Evolutionary conservation across 176 grass and related monocot genomes (phyloP).

Genomic region (Rhynchospora pubera): DNA sequence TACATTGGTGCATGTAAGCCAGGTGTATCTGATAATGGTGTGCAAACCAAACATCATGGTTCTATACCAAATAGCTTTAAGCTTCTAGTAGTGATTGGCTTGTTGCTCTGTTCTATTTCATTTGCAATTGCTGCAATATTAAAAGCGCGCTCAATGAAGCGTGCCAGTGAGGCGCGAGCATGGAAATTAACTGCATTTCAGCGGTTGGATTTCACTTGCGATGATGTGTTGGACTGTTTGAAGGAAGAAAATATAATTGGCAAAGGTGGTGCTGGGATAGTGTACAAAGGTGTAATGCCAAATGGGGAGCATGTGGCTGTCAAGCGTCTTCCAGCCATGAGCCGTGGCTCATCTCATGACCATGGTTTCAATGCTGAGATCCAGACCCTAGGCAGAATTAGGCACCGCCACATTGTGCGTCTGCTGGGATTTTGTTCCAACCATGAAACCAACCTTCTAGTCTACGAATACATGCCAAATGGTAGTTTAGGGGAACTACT

Average conservation of each 20-base stretch:
- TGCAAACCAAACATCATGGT: slow-evolving; percentile 18
- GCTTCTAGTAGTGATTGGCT: slow-evolving; percentile 63
- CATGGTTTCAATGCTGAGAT: slow-evolving; percentile 96
- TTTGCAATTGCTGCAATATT: slow-evolving; percentile 64
- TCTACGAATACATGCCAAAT: slow-evolving; percentile 98
- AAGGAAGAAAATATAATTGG: slow-evolving; percentile 97
- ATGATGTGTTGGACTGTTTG: slow-evolving; percentile 64
- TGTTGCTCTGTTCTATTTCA: slow-evolving; percentile 68
- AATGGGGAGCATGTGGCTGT: slow-evolving; percentile 78
- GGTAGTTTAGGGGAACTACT: slow-evolving; percentile 92
- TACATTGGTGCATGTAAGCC: slow-evolving; percentile 55
- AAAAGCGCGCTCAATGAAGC: slow-evolving; percentile 86
- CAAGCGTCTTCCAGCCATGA: slow-evolving; percentile 71
- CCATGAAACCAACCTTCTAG: slow-evolving; percentile 77
- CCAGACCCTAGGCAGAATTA: slow-evolving; percentile 87
- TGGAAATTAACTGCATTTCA: slow-evolving; percentile 88
- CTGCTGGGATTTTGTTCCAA: slow-evolving; percentile 86
- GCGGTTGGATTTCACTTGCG: slow-evolving; percentile 71
- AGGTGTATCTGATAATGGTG: slow-evolving; percentile 5
- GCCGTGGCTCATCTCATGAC: slow-evolving; percentile 72
- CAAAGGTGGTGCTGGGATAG: slow-evolving; percentile 89
- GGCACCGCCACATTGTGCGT: slow-evolving; percentile 85
- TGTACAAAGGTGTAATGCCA: slow-evolving; percentile 89
- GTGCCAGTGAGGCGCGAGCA: slow-evolving; percentile 54
- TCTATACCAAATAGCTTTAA: slow-evolving; percentile 65